Conservation (phyloP, 371 early-diverging fungal species). For the Rhizomucor miehei region DNA sequence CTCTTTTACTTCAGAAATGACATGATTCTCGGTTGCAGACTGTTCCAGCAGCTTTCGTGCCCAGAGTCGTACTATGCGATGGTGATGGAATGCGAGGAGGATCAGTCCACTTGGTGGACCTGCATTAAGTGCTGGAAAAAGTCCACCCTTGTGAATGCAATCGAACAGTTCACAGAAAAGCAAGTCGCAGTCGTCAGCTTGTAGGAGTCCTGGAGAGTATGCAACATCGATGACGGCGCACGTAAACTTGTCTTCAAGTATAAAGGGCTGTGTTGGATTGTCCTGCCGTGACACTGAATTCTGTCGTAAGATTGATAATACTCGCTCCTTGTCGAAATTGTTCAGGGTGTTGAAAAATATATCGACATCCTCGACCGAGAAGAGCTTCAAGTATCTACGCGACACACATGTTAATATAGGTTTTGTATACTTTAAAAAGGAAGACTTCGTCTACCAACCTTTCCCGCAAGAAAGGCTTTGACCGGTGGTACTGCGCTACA, state of each 20-base stretch:
- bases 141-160: conserved; percentile 23
- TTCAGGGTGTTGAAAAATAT: conserved; percentile 31
- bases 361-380: conserved; percentile 30
- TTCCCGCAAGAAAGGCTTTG: conserved; percentile 23
- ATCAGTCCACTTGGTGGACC: conserved; percentile 16
- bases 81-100: conserved; percentile 29
- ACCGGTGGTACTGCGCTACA: conserved; percentile 27
- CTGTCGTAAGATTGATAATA: conserved; percentile 11
- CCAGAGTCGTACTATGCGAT: conserved; percentile 35
- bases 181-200: conserved; percentile 15
- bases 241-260: conserved; percentile 16
- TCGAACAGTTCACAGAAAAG: conserved; percentile 25
- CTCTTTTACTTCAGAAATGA: background rate
- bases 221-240: conserved; percentile 31
- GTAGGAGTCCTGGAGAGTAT: conserved; percentile 14
- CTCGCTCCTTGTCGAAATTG: conserved; percentile 26
- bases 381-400: conserved; percentile 28
- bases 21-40: conserved; percentile 11
- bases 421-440: background rate
- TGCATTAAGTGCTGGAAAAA: conserved; percentile 24
- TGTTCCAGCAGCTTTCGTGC: conserved; percentile 39
- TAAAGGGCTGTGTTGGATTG: background rate
- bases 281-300: conserved; percentile 1
- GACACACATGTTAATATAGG: background rate
- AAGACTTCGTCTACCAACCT: conserved; percentile 10